Base-by-base conservation (phyloP, 2,329 filamentous ascomycete species). In the Cordyceps javanica region DNA sequence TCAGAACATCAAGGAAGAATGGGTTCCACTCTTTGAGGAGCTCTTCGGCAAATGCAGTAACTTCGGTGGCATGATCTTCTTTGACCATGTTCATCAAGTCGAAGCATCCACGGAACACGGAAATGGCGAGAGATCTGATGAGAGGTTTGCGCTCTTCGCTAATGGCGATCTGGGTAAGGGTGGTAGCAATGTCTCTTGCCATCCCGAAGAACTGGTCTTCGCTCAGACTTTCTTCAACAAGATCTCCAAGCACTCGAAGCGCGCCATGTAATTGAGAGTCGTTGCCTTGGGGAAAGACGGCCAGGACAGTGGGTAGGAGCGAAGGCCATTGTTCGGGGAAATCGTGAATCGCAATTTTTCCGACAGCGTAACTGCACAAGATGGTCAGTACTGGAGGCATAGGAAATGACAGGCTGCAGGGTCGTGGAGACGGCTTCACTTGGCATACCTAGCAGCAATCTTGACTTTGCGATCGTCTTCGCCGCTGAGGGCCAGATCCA, bases 81-180 rank as follows among this genome's bases (percentile, higher is more conserved):
- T 96, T 89, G 63, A 97, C 89, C 83, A 97, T 96, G 73, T 97
- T 91, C 75, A 99, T 83, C 58, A 94, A 90, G 69, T 97, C 91
- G 70, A 99, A 96, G 73, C 91, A 96, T 50, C 86, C 86, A 58
- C 91, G 84, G 78, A 97, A 96, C 59, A 97, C 90, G 41, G 89
- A 90, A 42, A 97, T 88, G 39, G 94, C 90, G 64, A 97, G 78
- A 30, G 91, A 91, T 60, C 94, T 84, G 59, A 96, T 78, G 60
- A 85, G 84, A 10, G 88, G 81, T 68, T 90, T 91, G 65, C 90
- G 85, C 60, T 80, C 80, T 59, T 88, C 83, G 69, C 89, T 89
- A 58, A 89, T 80, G 14, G 92, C 91, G 38, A 96, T 88, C 65
- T 90, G 82, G 70, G 91, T 94, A 32, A 97, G 82, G 52, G 88